Conservation (phyloP, 2,329 filamentous ascomycete species). For the Seiridium unicorne region DNA sequence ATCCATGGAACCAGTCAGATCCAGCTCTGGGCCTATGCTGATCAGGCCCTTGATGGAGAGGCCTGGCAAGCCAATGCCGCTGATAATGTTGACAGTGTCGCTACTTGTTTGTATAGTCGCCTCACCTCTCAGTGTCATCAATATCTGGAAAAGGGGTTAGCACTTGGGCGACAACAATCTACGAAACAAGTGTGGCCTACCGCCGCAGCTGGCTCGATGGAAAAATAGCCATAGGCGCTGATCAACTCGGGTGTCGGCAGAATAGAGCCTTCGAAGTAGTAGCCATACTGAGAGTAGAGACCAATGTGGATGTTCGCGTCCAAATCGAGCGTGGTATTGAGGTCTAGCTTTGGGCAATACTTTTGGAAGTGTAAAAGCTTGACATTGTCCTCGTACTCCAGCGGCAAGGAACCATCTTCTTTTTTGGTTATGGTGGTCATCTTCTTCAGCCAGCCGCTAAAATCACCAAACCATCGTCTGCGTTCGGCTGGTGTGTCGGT, state of each 20-base stretch:
- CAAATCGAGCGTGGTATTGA: not conserved
- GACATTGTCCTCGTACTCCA: not conserved
- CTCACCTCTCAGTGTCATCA: not conserved
- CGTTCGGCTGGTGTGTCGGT: not conserved
- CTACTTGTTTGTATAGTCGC: not conserved
- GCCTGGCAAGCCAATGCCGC: not conserved
- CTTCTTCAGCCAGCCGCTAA: not conserved
- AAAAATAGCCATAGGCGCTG: conserved; percentile 1
- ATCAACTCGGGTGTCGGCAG: not conserved
- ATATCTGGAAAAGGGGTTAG: not conserved
- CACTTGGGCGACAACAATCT: not conserved
- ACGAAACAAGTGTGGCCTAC: not conserved
- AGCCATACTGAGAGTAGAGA: not conserved
- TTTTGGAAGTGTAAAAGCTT: not conserved
- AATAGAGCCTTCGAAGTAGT: not conserved
- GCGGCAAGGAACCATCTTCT: not conserved
- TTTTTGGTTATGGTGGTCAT: not conserved
- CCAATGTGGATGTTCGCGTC: not conserved
- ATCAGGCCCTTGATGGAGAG: not conserved
- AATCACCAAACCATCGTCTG: not conserved
- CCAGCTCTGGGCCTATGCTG: not conserved
- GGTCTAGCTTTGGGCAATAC: not conserved
- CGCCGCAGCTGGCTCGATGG: not conserved
- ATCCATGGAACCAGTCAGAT: conserved; percentile 1
- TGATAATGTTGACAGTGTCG: not conserved